Evolutionary conservation across 1,284 basidiomycete species (phyloP).

Genomic region (Tilletia indica): DNA sequence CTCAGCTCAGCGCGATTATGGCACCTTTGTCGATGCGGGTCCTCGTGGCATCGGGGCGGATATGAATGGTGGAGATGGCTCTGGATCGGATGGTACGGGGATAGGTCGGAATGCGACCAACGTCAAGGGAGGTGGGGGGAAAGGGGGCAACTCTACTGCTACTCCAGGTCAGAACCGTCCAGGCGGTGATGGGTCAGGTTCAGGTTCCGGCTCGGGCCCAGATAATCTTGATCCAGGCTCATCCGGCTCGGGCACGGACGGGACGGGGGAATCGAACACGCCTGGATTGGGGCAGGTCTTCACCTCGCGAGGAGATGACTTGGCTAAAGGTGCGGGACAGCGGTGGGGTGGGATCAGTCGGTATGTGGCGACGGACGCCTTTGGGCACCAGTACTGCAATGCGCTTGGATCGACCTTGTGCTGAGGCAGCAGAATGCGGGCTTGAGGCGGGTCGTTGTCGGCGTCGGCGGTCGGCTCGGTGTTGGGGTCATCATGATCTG

Average conservation of each 20-base stretch:
- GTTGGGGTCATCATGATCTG: no score
- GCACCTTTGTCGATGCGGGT: slow-evolving; percentile 52
- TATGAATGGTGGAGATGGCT: slow-evolving; percentile 47
- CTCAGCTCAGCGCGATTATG: slow-evolving; percentile 51
- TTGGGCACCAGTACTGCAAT: slow-evolving; percentile 53
- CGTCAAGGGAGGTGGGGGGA: neutral
- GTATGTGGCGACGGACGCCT: slow-evolving; percentile 52
- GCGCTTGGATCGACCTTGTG: slow-evolving; percentile 45
- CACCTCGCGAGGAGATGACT: slow-evolving; percentile 20
- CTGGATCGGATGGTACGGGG: neutral
- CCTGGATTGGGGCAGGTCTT: slow-evolving; percentile 1
- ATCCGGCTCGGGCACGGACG: neutral
- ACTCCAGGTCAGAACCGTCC: neutral
- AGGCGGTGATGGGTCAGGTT: neutral
- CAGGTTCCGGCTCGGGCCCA: neutral
- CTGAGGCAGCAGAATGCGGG: slow-evolving; percentile 32
- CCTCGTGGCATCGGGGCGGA: slow-evolving; percentile 40
- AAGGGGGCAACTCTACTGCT: neutral
- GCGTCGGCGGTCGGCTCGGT: no score
- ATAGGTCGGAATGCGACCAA: slow-evolving; percentile 3
- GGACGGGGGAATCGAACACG: neutral
- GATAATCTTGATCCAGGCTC: neutral
- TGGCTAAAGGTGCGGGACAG: slow-evolving; percentile 22
- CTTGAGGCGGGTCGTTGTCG: neutral
- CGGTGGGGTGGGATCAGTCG: slow-evolving; percentile 47